Base-by-base conservation (phyloP, 1,284 basidiomycete genomes). In the Rhodotorula sp. region DNA sequence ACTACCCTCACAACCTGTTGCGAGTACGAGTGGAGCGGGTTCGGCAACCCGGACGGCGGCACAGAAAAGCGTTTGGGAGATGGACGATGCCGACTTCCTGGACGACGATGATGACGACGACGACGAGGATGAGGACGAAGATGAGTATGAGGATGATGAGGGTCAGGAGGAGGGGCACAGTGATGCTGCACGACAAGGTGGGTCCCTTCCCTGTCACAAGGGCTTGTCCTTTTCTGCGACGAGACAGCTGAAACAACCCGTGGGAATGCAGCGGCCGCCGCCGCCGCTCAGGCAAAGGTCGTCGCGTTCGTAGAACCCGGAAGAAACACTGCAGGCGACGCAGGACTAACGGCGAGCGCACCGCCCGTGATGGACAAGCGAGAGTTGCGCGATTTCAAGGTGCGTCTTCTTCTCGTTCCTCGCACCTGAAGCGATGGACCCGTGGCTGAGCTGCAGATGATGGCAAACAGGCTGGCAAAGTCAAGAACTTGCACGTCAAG, bases 61-160 rank as follows among this genome's bases (percentile, higher is more conserved):
- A 61, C 60, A 49, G 62, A 75, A 75, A 60, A 64, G 60, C 49
- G 63, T 76, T 23, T 76, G 74, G 74, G 74, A 76, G 50, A 66
- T 76, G 67, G 67, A 56, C 8, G 63, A 66, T 31, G 71, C 68
- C 26, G 74, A 73, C 38, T 62, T 76, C 14, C 67, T 73, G 45
- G 69, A 71, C 19, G 69, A 69, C 19, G 69, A 66, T 1, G 72
- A 67, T 8, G 62, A 66, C 3, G 64, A 69, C 6, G 71, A 70
- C 3, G 64, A 66, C 14, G 69, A 67, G 26, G 50, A 47, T 16
- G 74, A 72, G 2, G 52, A 50, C 18, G 65, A 59, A 12, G 56
- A 54, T 16, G 59, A 28, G 28, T 2, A 28, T 2, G 28, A 58
- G 2, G 61, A 60, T 12, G 57, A 56, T 3, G 64, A 57, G 59